Conservation (phyloP, 306 rosid genomes). For the Luffa aegyptiaca region DNA sequence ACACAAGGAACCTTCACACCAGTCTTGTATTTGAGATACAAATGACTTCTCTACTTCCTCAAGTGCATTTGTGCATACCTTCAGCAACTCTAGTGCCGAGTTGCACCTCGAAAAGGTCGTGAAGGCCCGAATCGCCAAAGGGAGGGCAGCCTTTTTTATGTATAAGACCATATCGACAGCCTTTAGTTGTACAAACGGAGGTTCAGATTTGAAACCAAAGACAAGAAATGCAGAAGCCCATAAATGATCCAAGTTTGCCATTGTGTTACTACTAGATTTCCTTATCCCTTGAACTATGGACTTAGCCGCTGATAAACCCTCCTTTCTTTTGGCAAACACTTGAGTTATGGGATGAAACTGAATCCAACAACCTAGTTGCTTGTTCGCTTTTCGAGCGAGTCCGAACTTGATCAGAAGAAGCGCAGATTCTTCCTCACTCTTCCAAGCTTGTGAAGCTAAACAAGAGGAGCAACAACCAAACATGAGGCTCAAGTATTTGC, state of each 20-base stretch:
- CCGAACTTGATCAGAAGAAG: slow-evolving; percentile 56
- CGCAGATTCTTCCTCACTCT: slow-evolving; percentile 68
- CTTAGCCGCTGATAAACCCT: slow-evolving; percentile 56
- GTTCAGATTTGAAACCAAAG: slow-evolving; percentile 81
- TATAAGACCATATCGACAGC: slow-evolving; percentile 58
- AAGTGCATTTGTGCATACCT: slow-evolving; percentile 74
- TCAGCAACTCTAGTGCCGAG: slow-evolving; percentile 65
- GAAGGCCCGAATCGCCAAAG: slow-evolving; percentile 78
- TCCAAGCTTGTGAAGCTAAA: slow-evolving; percentile 51
- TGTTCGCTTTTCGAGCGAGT: slow-evolving; percentile 43
- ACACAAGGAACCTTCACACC: slow-evolving; percentile 64
- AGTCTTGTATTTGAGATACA: slow-evolving; percentile 77
- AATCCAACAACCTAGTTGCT: slow-evolving; percentile 49
- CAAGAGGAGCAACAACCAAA: slow-evolving; percentile 33
- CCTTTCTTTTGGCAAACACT: slow-evolving; percentile 45
- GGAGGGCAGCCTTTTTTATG: slow-evolving; percentile 66
- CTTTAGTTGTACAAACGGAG: slow-evolving; percentile 53
- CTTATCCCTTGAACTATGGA: slow-evolving; percentile 59
- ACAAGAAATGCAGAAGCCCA: slow-evolving; percentile 91
- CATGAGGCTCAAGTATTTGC: slow-evolving; percentile 25
- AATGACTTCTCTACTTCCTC: slow-evolving; percentile 89
- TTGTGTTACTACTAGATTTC: slow-evolving; percentile 27
- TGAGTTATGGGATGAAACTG: slow-evolving; percentile 71
- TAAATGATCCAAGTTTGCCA: slow-evolving; percentile 46
- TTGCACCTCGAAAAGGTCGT: slow-evolving; percentile 66